phyloP scores from a whole-genome alignment of 768 basidiomycete species.

The Lanmaoa rubissima region DNA sequence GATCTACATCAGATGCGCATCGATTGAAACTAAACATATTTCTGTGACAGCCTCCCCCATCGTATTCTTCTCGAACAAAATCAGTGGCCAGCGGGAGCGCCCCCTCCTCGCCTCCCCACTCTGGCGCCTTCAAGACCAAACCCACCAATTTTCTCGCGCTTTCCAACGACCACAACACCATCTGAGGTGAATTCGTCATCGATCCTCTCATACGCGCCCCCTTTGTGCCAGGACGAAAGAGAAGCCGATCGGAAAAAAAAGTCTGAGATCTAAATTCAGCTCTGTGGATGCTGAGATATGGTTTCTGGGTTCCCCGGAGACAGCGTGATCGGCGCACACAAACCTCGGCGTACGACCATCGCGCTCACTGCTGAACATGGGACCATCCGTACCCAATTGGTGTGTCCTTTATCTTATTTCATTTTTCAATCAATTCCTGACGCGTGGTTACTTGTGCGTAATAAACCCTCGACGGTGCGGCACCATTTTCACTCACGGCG shows the following conservation, averaged over 20 bases:
- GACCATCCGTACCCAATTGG: slow-evolving; percentile 15
- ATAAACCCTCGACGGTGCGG: slow-evolving; percentile 13
- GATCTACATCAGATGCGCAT: background rate
- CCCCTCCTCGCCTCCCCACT: background rate
- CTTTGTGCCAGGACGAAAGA: slow-evolving; percentile 36
- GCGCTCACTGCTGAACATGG: slow-evolving; percentile 18
- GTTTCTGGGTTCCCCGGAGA: slow-evolving; percentile 21
- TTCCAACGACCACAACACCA: background rate
- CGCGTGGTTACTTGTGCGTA: background rate
- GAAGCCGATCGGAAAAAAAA: slow-evolving; percentile 42
- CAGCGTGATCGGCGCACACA: slow-evolving; percentile 2
- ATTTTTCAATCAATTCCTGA: background rate
- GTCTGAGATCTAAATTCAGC: slow-evolving; percentile 35
- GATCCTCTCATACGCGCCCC: slow-evolving; percentile 40
- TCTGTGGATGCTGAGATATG: slow-evolving; percentile 41
- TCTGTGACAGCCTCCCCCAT: slow-evolving; percentile 23
- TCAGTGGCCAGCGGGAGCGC: background rate
- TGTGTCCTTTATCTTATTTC: slow-evolving; percentile 2
- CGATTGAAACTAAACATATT: background rate
- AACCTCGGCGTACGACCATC: slow-evolving; percentile 19
- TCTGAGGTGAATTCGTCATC: slow-evolving; percentile 39
- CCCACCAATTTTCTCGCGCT: slow-evolving; percentile 27
- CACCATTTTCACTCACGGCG: slow-evolving; percentile 19
- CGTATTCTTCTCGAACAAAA: slow-evolving; percentile 13
- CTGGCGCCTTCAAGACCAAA: slow-evolving; percentile 24